A percentile compares a stretch with the other conserved stretches of the same genome.
phyloP scores from a whole-genome alignment of 495 filamentous ascomycete species.

The Stereocaulon alpinum region DNA sequence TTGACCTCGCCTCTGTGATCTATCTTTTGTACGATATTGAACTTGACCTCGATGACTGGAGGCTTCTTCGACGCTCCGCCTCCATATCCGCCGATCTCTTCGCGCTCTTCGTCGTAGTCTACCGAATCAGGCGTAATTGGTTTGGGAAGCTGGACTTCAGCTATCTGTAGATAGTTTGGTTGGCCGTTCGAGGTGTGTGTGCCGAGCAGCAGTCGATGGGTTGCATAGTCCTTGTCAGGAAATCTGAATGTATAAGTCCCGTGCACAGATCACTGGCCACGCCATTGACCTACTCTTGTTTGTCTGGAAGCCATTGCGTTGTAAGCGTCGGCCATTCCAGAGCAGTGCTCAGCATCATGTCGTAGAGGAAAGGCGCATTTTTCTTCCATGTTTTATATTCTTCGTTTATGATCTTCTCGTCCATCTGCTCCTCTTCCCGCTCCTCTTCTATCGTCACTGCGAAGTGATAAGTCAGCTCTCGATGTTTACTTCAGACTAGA shows the following conservation, averaged over 20 bases:
- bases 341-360: slow-evolving; percentile 87
- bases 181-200: slow-evolving; percentile 86
- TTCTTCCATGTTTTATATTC: slow-evolving; percentile 99
- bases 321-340: slow-evolving; percentile 97
- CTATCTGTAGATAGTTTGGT: slow-evolving; percentile 91
- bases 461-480: not conserved
- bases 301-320: slow-evolving; percentile 96
- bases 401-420: slow-evolving; percentile 88
- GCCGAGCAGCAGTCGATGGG: slow-evolving; percentile 82
- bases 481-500: not conserved
- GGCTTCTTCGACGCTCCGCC: slow-evolving; percentile 49
- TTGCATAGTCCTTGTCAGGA: slow-evolving; percentile 75
- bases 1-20: slow-evolving; percentile 96
- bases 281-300: slow-evolving; percentile 54
- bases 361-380: slow-evolving; percentile 96
- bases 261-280: not conserved
- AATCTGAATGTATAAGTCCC: slow-evolving; percentile 36
- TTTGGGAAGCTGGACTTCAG: slow-evolving; percentile 82
- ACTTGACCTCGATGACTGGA: slow-evolving; percentile 59
- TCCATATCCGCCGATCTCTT: slow-evolving; percentile 90
- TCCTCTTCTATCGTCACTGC: slow-evolving; percentile 40
- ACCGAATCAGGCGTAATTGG: slow-evolving; percentile 57
- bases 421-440: slow-evolving; percentile 62
- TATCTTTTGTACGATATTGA: slow-evolving; percentile 88
- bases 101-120: slow-evolving; percentile 83